phyloP scores from a whole-genome alignment of 306 rosid genomes.

The Parietaria judaica region DNA sequence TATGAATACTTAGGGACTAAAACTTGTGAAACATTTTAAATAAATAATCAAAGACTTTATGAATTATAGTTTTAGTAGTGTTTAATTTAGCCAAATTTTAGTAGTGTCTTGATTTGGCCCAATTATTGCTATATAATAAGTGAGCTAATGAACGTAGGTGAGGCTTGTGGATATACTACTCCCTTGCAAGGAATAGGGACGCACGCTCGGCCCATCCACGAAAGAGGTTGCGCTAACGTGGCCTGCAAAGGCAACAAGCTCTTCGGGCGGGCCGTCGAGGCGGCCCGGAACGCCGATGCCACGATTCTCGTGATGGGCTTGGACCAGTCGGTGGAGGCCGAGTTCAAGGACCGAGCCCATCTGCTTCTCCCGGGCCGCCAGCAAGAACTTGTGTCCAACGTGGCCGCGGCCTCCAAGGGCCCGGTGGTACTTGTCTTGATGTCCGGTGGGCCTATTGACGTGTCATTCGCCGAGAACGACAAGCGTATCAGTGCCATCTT shows the following conservation, averaged over 20 bases:
- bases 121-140: background rate
- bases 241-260: conserved; percentile 37
- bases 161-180: conserved; percentile 65
- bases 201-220: conserved; percentile 40
- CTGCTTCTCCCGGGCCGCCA: conserved; percentile 74
- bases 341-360: conserved; percentile 45
- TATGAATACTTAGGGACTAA: too few species aligned
- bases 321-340: conserved; percentile 88
- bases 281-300: conserved; percentile 61
- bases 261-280: conserved; percentile 45
- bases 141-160: conserved; percentile 30
- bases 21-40: background rate
- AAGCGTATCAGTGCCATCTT: conserved; percentile 43
- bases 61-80: background rate
- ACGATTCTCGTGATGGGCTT: conserved; percentile 66
- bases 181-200: conserved; percentile 71
- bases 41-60: too few species aligned
- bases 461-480: conserved; percentile 54
- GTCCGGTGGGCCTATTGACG: conserved; percentile 85
- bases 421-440: conserved; percentile 66
- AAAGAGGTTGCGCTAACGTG: conserved; percentile 50
- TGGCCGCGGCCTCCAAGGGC: conserved; percentile 63
- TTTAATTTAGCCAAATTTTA: background rate
- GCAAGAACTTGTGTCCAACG: conserved; percentile 60
- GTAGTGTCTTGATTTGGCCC: too few species aligned